Evolutionary conservation across 805 yeast genomes (phyloP).

Genomic region (Spathaspora girioi): DNA sequence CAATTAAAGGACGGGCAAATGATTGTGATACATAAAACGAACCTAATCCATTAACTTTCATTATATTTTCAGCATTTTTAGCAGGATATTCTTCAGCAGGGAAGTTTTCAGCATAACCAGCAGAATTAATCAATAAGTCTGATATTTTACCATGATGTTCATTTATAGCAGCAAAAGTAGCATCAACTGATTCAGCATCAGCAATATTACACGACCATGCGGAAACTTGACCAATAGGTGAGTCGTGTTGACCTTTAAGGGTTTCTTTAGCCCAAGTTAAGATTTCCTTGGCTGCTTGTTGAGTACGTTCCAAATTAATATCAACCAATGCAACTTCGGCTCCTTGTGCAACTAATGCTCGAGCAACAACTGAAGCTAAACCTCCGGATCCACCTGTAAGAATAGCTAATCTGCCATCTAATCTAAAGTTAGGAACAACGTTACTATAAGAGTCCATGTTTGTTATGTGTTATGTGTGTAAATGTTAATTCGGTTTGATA

Average conservation of each 20-base stretch:
- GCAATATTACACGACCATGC: conserved; percentile 77
- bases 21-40: conserved; percentile 72
- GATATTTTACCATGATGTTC: conserved; percentile 59
- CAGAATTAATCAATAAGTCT: conserved; percentile 67
- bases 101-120: conserved; percentile 82
- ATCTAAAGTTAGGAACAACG: conserved; percentile 60
- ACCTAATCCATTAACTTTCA: conserved; percentile 72
- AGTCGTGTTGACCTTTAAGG: conserved; percentile 29
- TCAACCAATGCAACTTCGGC: conserved; percentile 74
- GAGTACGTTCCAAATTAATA: conserved; percentile 56
- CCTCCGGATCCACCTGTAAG: conserved; percentile 86
- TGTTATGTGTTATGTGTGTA: neutral
- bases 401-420: conserved; percentile 68
- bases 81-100: conserved; percentile 78
- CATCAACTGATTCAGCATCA: conserved; percentile 56
- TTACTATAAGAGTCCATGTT: conserved; percentile 31
- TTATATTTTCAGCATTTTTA: conserved; percentile 59
- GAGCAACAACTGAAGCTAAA: conserved; percentile 58
- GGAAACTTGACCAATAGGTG: conserved; percentile 41
- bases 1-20: conserved; percentile 64
- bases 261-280: conserved; percentile 44
- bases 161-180: conserved; percentile 49
- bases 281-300: conserved; percentile 50
- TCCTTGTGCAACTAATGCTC: conserved; percentile 71
- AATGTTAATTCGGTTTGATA: neutral